These are phyloP conservation scores for Orbilia blumenaviensis DNA, from an alignment of 2,329 filamentous ascomycete species.

Conservation along the genomic window DNA sequence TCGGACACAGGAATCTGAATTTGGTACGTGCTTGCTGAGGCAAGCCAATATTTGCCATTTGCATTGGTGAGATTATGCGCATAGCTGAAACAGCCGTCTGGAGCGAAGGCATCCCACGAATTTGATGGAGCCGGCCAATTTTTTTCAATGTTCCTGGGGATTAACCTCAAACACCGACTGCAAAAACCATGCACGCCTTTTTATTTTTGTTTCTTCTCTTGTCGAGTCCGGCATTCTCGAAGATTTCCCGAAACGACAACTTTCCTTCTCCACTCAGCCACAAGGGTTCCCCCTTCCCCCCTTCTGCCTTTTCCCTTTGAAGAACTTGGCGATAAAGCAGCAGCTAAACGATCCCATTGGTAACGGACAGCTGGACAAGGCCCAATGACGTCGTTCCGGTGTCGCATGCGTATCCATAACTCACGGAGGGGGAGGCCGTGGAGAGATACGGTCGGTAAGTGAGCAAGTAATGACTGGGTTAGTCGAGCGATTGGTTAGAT, in stretches of 20 bases:
- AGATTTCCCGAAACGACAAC: slow-evolving; percentile 34
- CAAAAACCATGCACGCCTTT: slow-evolving; percentile 3
- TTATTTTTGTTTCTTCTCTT: no score
- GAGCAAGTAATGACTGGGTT: not conserved
- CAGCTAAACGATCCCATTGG: no score
- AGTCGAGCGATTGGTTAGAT: no score
- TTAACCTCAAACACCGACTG: slow-evolving; percentile 33
- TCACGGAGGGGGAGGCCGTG: not conserved
- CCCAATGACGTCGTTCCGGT: not conserved
- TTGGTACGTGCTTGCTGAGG: slow-evolving; percentile 19
- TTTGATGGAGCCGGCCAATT: slow-evolving; percentile 25
- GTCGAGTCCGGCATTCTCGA: slow-evolving; percentile 21
- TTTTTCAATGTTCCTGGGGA: slow-evolving; percentile 30
- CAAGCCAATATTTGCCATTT: slow-evolving; percentile 18
- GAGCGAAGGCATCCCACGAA: slow-evolving; percentile 24
- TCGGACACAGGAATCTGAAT: slow-evolving; percentile 23
- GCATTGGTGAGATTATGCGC: slow-evolving; percentile 36
- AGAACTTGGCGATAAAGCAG: not conserved
- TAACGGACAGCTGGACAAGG: not conserved
- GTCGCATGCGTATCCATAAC: not conserved
- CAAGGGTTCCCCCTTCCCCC: no score
- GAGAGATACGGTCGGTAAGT: not conserved
- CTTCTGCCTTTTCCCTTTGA: not conserved
- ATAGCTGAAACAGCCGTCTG: slow-evolving; percentile 43
- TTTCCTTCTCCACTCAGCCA: slow-evolving; percentile 16